These are phyloP conservation scores for Artomyces pyxidatus DNA, from an alignment of 768 basidiomycete genomes.

Conservation along the genomic window DNA sequence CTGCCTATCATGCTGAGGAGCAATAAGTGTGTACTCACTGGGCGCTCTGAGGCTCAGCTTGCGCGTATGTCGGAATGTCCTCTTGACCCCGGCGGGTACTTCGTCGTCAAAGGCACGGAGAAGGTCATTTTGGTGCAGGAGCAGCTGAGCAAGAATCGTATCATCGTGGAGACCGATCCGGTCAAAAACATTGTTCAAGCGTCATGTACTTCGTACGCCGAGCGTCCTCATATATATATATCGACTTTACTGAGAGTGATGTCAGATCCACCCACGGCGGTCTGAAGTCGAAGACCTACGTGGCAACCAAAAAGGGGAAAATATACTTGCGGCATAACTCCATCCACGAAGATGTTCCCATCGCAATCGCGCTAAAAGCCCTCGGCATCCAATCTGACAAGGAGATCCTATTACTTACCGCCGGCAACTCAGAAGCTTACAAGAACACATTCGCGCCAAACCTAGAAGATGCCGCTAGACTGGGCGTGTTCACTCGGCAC, in stretches of 20 bases:
- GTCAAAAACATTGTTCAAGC: conserved; percentile 89
- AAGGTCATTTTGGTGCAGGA: conserved; percentile 99
- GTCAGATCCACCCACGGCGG: conserved; percentile 72
- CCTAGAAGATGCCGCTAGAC: conserved; percentile 88
- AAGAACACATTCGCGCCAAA: conserved; percentile 82
- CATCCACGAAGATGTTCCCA: conserved; percentile 93
- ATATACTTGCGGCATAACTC: conserved; percentile 98
- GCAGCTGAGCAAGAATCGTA: conserved; percentile 97
- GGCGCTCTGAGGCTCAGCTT: conserved; percentile 66
- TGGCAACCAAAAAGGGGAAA: conserved; percentile 88
- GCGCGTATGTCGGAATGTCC: conserved; percentile 98
- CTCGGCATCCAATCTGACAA: conserved; percentile 96
- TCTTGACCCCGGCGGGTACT: conserved; percentile 98
- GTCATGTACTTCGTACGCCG: conserved; percentile 87
- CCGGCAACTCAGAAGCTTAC: conserved; percentile 86
- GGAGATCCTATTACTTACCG: conserved; percentile 90
- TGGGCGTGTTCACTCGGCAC: conserved; percentile 84
- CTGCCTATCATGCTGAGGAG: conserved; percentile 95
- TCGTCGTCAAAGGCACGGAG: conserved; percentile 97
- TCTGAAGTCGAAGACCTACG: conserved; percentile 95
- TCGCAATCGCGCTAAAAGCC: conserved; percentile 93
- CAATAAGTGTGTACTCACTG: conserved; percentile 87
- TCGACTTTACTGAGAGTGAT: conserved; percentile 8
- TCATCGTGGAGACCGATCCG: conserved; percentile 92
- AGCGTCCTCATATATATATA: conserved; percentile 1